Conservation (phyloP, 495 filamentous ascomycete species). For the Hypoxylon rickii region DNA sequence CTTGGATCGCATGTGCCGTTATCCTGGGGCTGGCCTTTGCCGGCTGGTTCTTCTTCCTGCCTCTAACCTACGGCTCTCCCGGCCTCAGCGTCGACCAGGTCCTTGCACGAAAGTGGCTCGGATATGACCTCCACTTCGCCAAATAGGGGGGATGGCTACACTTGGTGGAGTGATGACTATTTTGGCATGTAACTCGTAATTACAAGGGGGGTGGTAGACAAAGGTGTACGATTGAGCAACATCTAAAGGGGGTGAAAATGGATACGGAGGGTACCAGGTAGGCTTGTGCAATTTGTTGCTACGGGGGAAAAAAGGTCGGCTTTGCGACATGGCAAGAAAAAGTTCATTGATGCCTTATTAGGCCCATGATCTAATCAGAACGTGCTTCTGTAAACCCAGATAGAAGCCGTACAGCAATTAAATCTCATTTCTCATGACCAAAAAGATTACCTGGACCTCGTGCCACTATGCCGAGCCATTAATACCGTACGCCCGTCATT, state of each 20-base stretch:
- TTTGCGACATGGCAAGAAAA: constrained; percentile 23
- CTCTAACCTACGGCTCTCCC: constrained; percentile 92
- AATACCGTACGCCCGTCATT: too few species aligned
- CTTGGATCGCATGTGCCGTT: constrained; percentile 76
- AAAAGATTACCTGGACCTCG: not conserved
- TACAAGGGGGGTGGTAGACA: not conserved
- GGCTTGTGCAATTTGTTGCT: constrained; percentile 15
- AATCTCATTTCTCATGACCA: constrained; percentile 16
- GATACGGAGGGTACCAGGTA: constrained; percentile 20
- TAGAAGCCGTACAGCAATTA: constrained; percentile 11
- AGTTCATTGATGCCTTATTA: not conserved
- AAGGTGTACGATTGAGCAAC: constrained; percentile 25
- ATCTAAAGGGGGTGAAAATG: constrained; percentile 28
- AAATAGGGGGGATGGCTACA: constrained; percentile 64
- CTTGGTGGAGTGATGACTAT: constrained; percentile 6
- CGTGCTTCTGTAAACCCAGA: constrained; percentile 15
- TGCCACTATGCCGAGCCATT: too few species aligned
- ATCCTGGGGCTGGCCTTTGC: constrained; percentile 71
- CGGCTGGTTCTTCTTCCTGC: constrained; percentile 90
- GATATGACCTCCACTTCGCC: constrained; percentile 97
- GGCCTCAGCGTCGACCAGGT: constrained; percentile 85
- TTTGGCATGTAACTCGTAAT: constrained; percentile 27
- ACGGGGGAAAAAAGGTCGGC: constrained; percentile 15
- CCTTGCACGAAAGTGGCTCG: constrained; percentile 87
- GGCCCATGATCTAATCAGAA: constrained; percentile 14